Base-by-base conservation (phyloP, 768 basidiomycete species). In the Pleurotus tuoliensis region DNA sequence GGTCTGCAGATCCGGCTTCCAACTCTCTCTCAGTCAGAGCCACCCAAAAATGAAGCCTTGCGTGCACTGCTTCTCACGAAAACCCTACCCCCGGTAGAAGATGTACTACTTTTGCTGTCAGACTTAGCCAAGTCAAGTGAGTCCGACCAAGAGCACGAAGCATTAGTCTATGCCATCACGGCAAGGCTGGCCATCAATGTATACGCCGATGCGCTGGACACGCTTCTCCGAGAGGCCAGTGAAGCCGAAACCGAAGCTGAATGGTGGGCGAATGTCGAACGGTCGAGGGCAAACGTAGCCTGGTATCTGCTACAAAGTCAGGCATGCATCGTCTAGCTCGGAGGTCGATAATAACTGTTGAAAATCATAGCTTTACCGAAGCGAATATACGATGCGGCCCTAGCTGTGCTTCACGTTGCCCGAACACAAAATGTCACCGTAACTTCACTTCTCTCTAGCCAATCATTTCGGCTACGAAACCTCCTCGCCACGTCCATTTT, bases 211-310 rank as follows among this genome's bases (percentile, higher is more conserved):
- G 78, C 83, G 1, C 70, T 94, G 63, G 82, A 91, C 59, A 64
- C 74, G 18, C 82, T 85, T 56, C 68, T 96, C 57, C 65, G 74
- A 8, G 83, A 91, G 63, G 90, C 94, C 1, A 74, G 82, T 7
- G 68, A 83, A 34, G 82, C 86, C 11, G 92, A 94, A 62, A 70
- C 77, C 5, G 91, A 94, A 63, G 83, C 90, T 16, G 82, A 89
- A 45, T 97, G 90, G 88, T 98, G 94, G 94, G 77, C 79, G 13
- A 79, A 83, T 25, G 67, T 89, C 41, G 85, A 87, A 59, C 77
- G 82, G 30, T 92, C 88, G 3, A 65, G 74, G 24, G 61, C 70
- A 51, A 79, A 76, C 16, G 76, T 87, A 8, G 78, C 79, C 3
- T 72, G 81, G 64, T 93, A 89, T 69, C 75, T 95, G 24, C 59